phyloP scores from a whole-genome alignment of 164 flowering plant genomes.

The Tinospora cordifolia region DNA sequence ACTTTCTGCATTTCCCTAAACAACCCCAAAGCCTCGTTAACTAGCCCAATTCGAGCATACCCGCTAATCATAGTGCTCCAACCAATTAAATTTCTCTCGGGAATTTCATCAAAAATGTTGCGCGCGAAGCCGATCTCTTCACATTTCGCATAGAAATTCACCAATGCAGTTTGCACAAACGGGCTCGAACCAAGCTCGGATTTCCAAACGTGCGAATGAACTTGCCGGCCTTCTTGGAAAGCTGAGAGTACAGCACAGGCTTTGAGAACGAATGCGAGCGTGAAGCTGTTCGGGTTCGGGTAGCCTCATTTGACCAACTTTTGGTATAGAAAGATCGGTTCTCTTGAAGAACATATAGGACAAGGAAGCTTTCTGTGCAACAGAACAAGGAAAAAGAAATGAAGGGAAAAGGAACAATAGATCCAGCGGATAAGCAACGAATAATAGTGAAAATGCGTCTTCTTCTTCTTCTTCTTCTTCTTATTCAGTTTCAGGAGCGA shows the following conservation, averaged over 20 bases:
- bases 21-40: conserved; percentile 31
- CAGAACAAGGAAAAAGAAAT: no score
- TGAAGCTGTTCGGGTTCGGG: conserved; percentile 40
- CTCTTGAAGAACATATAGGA: no score
- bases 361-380: no score
- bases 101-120: conserved; percentile 38
- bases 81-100: conserved; percentile 33
- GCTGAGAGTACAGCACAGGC: conserved; percentile 35
- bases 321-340: conserved; percentile 33
- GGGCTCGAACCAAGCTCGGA: conserved; percentile 29
- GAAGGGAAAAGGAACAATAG: no score
- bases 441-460: no score
- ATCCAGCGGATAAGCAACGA: no score
- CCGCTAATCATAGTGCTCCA: conserved; percentile 49
- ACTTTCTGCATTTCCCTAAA: conserved; percentile 42
- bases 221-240: conserved; percentile 36
- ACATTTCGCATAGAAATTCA: conserved; percentile 39
- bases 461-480: no score
- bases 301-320: conserved; percentile 23
- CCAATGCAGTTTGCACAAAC: conserved; percentile 33
- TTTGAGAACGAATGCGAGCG: conserved; percentile 42
- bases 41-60: conserved; percentile 30
- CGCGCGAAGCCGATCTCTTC: conserved; percentile 28
- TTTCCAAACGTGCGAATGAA: conserved; percentile 34
- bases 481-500: no score